phyloP scores from a whole-genome alignment of 257 asterid genomes.

The Rauvolfia tetraphylla region DNA sequence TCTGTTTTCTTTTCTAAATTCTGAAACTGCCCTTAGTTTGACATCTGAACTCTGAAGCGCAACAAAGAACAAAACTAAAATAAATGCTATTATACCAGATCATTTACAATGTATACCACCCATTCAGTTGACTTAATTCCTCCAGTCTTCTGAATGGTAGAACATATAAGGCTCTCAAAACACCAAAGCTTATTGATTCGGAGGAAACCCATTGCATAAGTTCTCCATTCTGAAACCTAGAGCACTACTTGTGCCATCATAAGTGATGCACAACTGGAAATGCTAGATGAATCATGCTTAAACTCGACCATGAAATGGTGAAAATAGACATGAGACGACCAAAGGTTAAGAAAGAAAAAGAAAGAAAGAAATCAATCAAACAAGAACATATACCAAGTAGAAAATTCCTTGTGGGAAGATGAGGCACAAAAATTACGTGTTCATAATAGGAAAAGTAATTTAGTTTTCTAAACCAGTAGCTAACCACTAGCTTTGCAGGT shows the following conservation, averaged over 20 bases:
- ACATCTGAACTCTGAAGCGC: too few species aligned
- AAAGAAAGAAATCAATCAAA: neutral
- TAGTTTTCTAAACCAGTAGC: conserved; percentile 13
- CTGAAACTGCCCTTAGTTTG: neutral
- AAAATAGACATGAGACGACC: neutral
- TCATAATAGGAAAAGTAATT: conserved; percentile 1
- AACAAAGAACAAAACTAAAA: neutral
- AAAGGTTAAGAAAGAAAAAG: neutral
- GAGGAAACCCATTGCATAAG: neutral
- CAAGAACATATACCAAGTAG: neutral
- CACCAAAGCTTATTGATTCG: neutral
- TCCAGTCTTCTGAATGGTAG: neutral
- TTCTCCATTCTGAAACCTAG: neutral
- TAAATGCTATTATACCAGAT: neutral
- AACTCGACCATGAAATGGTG: neutral
- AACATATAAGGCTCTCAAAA: neutral
- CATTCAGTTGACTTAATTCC: neutral
- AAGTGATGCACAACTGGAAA: neutral
- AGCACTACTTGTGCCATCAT: neutral
- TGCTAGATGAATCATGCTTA: neutral
- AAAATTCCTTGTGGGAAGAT: neutral
- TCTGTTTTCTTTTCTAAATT: neutral
- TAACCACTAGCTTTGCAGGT: conserved; percentile 37
- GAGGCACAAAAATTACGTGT: conserved; percentile 3
- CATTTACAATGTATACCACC: neutral